Base-by-base conservation (phyloP, 2,329 filamentous ascomycete genomes). In the Trichothecium sympodiale region DNA sequence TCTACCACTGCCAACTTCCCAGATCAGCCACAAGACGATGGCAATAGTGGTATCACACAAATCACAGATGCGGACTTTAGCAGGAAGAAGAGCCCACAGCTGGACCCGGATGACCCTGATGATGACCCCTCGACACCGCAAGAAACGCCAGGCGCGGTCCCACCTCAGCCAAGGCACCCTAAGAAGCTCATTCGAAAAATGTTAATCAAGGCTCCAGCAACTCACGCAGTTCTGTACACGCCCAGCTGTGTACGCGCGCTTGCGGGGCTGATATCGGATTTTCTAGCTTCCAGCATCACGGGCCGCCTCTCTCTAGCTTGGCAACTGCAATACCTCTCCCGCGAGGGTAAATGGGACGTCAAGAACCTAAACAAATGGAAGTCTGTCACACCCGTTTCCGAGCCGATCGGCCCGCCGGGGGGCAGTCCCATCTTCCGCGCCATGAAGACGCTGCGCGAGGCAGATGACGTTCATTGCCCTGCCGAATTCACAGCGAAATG, bases 331-430 rank as follows among this genome's bases (percentile, higher is more conserved):
- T 81, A 91, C 49, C 74, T 96, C 17, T 85, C 83, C 3, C 85
- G 82, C 2, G 83, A 87, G 46, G 88, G 88, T 3, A 96, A 96
- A 61, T 96, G 89, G 89, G 89, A 95, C 51, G 86, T 96, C 46
- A 96, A 96, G 62, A 96, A 96, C 50, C 68, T 95, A 9, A 77
- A 74, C 40, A 96, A 96, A 53, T 96, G 89, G 89, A 74, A 84
- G 55, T 77, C 76, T 14, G 82, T 93, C 1, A 59, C 65, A 2
- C 83, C 87, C 0, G 83, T 94, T 2, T 93, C 84, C 0, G 69
- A 72, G 2, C 77, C 80, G 4, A 91, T 96, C 40, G 83, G 73
- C 3, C 20, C 20, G 6, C 57, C 50, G 5, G 20, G 34, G 6
- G 51, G 41, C 27, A 43, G 43, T 0, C 75, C 76, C 12, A 66